Percentiles rank a stretch among this genome's conserved stretches.
Conservation (phyloP, 1,284 basidiomycete genomes). For the Rhodotorula mucilaginosa region DNA sequence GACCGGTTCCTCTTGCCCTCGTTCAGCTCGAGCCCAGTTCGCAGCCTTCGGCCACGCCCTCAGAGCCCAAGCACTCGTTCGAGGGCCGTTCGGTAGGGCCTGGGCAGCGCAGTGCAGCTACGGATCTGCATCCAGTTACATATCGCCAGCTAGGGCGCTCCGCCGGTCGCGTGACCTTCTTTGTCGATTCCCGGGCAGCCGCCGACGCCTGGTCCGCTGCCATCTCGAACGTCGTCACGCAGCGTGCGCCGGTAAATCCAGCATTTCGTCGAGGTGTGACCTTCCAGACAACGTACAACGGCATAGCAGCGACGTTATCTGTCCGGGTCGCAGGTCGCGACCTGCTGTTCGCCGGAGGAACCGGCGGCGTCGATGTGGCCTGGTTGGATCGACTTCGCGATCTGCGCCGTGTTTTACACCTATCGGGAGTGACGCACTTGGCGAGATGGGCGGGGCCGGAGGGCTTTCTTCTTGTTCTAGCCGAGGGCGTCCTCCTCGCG, state of each 20-base stretch:
- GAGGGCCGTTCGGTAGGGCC: background rate
- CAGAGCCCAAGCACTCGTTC: background rate
- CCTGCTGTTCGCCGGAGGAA: slow-evolving; percentile 81
- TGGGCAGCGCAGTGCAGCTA: background rate
- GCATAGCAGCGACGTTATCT: slow-evolving; percentile 41
- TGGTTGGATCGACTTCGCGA: slow-evolving; percentile 82
- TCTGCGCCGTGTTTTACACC: slow-evolving; percentile 80
- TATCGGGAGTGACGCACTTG: slow-evolving; percentile 87
- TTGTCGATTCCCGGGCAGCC: slow-evolving; percentile 64
- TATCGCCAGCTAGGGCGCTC: slow-evolving; percentile 80
- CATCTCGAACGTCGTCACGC: slow-evolving; percentile 78
- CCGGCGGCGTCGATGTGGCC: slow-evolving; percentile 95
- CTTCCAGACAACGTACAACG: slow-evolving; percentile 42
- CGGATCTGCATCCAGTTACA: slow-evolving; percentile 70
- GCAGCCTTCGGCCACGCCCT: background rate
- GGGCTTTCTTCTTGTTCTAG: slow-evolving; percentile 89
- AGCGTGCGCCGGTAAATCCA: slow-evolving; percentile 84
- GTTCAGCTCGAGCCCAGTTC: slow-evolving; percentile 57
- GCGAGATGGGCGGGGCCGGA: slow-evolving; percentile 86
- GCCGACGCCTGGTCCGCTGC: slow-evolving; percentile 79
- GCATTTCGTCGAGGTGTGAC: slow-evolving; percentile 65
- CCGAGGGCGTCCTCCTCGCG: slow-evolving; percentile 67
- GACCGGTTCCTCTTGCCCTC: slow-evolving; percentile 84
- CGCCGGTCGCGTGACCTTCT: slow-evolving; percentile 64
- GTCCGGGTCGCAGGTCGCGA: slow-evolving; percentile 60